Percentiles rank a stretch among this genome's conserved stretches.
Conservation (phyloP, 768 basidiomycete genomes). For the Neoboletus magnificus region DNA sequence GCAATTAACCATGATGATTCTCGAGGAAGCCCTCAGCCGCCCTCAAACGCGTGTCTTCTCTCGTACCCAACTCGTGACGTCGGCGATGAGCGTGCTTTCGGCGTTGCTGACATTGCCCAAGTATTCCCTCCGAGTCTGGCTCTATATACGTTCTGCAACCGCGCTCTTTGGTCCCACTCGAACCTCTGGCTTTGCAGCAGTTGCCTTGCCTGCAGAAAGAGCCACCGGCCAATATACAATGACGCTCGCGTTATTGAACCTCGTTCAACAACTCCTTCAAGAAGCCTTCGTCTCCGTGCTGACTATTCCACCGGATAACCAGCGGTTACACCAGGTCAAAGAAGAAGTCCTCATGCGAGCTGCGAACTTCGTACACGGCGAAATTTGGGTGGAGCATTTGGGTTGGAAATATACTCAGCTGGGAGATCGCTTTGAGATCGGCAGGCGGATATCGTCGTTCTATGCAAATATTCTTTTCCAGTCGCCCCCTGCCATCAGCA, state of each 20-base stretch:
- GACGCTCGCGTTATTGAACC: conserved; percentile 73
- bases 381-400: conserved; percentile 84
- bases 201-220: conserved; percentile 68
- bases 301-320: conserved; percentile 49
- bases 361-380: conserved; percentile 72
- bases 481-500: conserved; percentile 50
- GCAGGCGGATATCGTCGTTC: conserved; percentile 58
- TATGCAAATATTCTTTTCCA: conserved; percentile 67
- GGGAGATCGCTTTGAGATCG: conserved; percentile 82
- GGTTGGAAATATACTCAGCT: conserved; percentile 85
- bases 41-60: conserved; percentile 43
- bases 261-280: conserved; percentile 71
- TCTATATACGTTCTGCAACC: conserved; percentile 77
- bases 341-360: conserved; percentile 83
- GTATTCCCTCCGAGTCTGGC: conserved; percentile 83
- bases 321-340: conserved; percentile 67
- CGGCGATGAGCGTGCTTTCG: conserved; percentile 77
- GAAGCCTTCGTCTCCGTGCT: conserved; percentile 61
- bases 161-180: conserved; percentile 70
- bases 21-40: conserved; percentile 71
- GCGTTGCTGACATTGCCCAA: conserved; percentile 69
- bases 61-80: conserved; percentile 66
- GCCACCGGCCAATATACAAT: conserved; percentile 75
- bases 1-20: conserved; percentile 74
- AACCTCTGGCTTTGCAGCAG: conserved; percentile 52